A percentile compares a stretch with the other conserved stretches of the same genome.
Evolutionary conservation across 2,329 filamentous ascomycete genomes (phyloP).

Genomic region (Thelonectria rubi): DNA sequence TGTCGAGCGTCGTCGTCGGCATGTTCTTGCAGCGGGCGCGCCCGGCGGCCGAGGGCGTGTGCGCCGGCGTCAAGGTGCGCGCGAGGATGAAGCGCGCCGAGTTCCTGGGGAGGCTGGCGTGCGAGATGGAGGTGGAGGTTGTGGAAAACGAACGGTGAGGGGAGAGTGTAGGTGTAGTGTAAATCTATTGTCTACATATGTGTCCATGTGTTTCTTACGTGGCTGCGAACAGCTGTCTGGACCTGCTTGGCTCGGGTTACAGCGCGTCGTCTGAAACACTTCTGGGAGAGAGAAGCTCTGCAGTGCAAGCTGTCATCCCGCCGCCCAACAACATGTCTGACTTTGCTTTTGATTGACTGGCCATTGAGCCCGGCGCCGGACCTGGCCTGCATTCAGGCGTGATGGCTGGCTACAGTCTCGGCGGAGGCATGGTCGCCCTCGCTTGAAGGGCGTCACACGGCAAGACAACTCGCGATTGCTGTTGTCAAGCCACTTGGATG

Average conservation of each 20-base stretch:
- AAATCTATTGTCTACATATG: slow-evolving; percentile 15
- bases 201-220: not conserved
- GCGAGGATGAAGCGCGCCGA: slow-evolving; percentile 38
- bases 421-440: too few species aligned
- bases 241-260: not conserved
- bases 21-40: slow-evolving; percentile 38
- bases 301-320: too few species aligned
- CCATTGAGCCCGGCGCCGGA: too few species aligned
- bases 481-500: too few species aligned
- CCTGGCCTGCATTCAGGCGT: too few species aligned
- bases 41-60: slow-evolving; percentile 35
- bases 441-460: too few species aligned
- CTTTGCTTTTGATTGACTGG: too few species aligned
- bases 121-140: slow-evolving; percentile 39
- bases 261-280: too few species aligned
- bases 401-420: too few species aligned
- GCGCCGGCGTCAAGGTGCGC: slow-evolving; percentile 36
- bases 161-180: not conserved
- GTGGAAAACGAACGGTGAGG: slow-evolving; percentile 31
- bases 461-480: too few species aligned
- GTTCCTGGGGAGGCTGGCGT: slow-evolving; percentile 38
- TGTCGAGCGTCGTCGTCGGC: slow-evolving; percentile 37
- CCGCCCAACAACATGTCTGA: too few species aligned
- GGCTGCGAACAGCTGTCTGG: not conserved
- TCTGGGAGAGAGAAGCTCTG: too few species aligned